phyloP scores from a whole-genome alignment of 768 basidiomycete species.

The Boletus bicolor region DNA sequence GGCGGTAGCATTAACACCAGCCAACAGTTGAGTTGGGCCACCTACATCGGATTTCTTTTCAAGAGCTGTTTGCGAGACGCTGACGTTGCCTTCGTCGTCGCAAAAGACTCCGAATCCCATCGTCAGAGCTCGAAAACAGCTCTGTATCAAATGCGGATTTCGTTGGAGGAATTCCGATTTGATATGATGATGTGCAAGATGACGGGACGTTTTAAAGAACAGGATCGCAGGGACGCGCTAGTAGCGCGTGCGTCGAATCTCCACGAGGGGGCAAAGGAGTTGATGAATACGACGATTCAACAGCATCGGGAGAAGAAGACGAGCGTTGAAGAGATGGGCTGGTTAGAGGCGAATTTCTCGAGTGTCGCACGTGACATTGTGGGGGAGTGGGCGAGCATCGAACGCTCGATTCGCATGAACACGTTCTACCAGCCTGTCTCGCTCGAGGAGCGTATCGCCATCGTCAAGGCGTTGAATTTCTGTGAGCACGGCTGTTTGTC shows the following conservation, averaged over 20 bases:
- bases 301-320: constrained; percentile 26
- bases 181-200: constrained; percentile 35
- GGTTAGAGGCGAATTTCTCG: constrained; percentile 45
- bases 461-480: constrained; percentile 51
- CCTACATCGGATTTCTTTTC: constrained; percentile 46
- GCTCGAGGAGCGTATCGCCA: constrained; percentile 47
- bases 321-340: constrained; percentile 26
- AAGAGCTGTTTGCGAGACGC: constrained; percentile 46
- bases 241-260: constrained; percentile 18
- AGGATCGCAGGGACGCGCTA: constrained; percentile 19
- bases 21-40: constrained; percentile 44
- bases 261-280: not conserved
- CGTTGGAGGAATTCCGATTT: constrained; percentile 51
- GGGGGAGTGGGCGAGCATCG: constrained; percentile 46
- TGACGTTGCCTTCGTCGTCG: constrained; percentile 43
- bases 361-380: constrained; percentile 36
- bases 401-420: constrained; percentile 36
- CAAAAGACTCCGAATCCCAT: constrained; percentile 46
- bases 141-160: constrained; percentile 42
- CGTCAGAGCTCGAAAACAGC: constrained; percentile 49
- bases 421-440: constrained; percentile 53
- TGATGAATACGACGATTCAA: constrained; percentile 2
- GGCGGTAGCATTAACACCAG: constrained; percentile 11
- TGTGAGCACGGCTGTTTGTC: constrained; percentile 28
- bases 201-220: constrained; percentile 15